Conservation (phyloP, 768 basidiomycete species). For the Zangia roseola region DNA sequence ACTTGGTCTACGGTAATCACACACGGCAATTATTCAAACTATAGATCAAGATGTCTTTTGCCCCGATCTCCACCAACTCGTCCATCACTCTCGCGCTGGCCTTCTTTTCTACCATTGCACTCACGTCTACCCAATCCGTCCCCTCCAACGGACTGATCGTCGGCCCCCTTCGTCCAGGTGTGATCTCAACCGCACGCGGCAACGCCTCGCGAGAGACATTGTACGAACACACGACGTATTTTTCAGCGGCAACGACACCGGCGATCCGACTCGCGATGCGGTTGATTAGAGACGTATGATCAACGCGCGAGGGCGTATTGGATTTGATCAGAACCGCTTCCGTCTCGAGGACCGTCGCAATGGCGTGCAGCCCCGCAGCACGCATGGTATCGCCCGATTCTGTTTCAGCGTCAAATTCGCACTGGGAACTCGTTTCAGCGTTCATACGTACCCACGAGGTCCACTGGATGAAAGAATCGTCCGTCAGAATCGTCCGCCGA, state of each 20-base stretch:
- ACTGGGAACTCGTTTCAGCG: conserved; percentile 2
- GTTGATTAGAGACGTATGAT: conserved; percentile 65
- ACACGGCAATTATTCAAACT: conserved; percentile 94
- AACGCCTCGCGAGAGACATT: conserved; percentile 76
- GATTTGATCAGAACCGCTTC: conserved; percentile 95
- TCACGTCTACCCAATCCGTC: conserved; percentile 88
- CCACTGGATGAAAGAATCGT: conserved; percentile 52
- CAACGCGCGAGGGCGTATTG: conserved; percentile 56
- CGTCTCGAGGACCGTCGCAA: conserved; percentile 80
- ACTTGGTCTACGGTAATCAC: conserved; percentile 28
- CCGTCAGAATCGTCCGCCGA: not conserved
- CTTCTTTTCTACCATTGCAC: conserved; percentile 88
- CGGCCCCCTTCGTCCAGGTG: conserved; percentile 87
- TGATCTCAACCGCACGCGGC: conserved; percentile 60
- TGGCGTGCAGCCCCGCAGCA: conserved; percentile 91
- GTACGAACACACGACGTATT: conserved; percentile 90
- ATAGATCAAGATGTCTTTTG: conserved; percentile 88
- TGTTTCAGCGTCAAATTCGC: conserved; percentile 28
- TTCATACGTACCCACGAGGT: conserved; percentile 78
- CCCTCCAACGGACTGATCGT: conserved; percentile 85
- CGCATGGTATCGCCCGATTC: conserved; percentile 99
- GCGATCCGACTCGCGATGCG: conserved; percentile 85
- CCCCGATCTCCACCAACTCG: conserved; percentile 73
- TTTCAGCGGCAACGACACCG: conserved; percentile 84
- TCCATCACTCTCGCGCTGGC: conserved; percentile 86